Percentiles rank a stretch among this genome's conserved stretches.
Evolutionary conservation across 2,329 filamentous ascomycete genomes (phyloP).

Genomic region (Hypomyces perniciosus): DNA sequence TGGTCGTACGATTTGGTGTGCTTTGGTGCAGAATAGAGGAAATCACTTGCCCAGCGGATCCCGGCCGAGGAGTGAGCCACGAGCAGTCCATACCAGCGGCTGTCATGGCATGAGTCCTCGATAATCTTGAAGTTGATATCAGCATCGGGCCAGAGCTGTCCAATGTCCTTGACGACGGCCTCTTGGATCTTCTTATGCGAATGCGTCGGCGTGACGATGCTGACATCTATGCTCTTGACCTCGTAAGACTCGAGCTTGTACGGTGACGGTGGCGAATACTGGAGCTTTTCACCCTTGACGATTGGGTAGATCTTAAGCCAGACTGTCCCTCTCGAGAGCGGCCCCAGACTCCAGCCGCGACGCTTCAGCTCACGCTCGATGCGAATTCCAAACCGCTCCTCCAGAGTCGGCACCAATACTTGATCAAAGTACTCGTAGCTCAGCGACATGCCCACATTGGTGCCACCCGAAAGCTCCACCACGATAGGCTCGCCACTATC

Average conservation of each 20-base stretch:
- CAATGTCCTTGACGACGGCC: slow-evolving; percentile 35
- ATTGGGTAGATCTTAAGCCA: slow-evolving; percentile 36
- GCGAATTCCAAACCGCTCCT: slow-evolving; percentile 42
- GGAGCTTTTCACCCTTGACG: slow-evolving; percentile 30
- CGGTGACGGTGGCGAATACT: slow-evolving; percentile 23
- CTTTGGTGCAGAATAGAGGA: slow-evolving; percentile 35
- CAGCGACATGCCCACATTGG: slow-evolving; percentile 51
- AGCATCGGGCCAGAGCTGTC: slow-evolving; percentile 35
- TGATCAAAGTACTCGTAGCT: slow-evolving; percentile 60
- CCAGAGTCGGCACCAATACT: slow-evolving; percentile 50
- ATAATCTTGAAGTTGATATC: slow-evolving; percentile 39
- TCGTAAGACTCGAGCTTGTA: slow-evolving; percentile 23
- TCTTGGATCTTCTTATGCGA: slow-evolving; percentile 37
- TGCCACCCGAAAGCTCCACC: slow-evolving; percentile 51
- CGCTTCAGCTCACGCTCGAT: slow-evolving; percentile 39
- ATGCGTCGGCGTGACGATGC: slow-evolving; percentile 42
- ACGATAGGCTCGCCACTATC: slow-evolving; percentile 38
- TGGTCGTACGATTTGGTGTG: slow-evolving; percentile 27
- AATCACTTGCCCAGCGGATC: slow-evolving; percentile 45
- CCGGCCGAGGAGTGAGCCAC: slow-evolving; percentile 45
- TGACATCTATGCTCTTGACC: slow-evolving; percentile 44
- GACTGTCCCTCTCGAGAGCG: slow-evolving; percentile 35
- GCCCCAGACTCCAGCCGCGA: slow-evolving; percentile 48
- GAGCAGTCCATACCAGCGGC: slow-evolving; percentile 50
- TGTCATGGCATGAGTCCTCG: slow-evolving; percentile 46